Base-by-base conservation (phyloP, 2,329 filamentous ascomycete species). In the Botryotinia calthae region DNA sequence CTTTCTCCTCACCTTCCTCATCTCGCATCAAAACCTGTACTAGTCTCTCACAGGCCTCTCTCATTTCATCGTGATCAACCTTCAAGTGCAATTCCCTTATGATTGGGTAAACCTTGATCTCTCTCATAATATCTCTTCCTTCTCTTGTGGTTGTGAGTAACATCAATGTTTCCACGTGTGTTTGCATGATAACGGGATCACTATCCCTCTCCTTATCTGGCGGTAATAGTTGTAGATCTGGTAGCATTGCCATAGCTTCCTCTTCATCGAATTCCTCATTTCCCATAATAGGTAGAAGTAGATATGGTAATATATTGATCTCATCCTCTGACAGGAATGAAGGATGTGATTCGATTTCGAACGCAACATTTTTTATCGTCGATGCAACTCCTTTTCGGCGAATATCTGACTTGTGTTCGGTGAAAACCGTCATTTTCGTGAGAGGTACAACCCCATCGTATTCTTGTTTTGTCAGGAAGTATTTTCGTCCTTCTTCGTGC, bases 371-470 rank as follows among this genome's bases (percentile, higher is more conserved):
- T 82, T 98, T 98, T 81, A 99, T 94, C 16, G 94, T 96, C 74
- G 91, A 94, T 12, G 95, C 95, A n/a, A 98, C 95, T n/a, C 96
- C 96, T 79, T 94, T 93, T 71, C 96, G 87, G 73, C 96, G 89
- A 71, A 98, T 90, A 42, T 91, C 87, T 3, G 93, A 97, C 78
- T 88, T 86, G 83, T 98, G 94, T 82, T 97, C 94, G 1, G 96
- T 98, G 82, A 98, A 98, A 73, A 98, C 95, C 74, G 92, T 92
- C 75, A 99, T 86, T 85, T 98, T 98, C 66, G 92, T 93, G 65
- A 98, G 86, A 2, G 96, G 96, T n/a, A 98, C 89, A 22, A 97
- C 89, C 1, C 85, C 86, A 81, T 97, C 94, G 81, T 97, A 95
- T 1, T 88, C 83, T 80, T 97, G 92, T 71, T 88, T 85, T 22